Conservation (phyloP, 257 asterid genomes). For the Nicotiana knightiana region DNA sequence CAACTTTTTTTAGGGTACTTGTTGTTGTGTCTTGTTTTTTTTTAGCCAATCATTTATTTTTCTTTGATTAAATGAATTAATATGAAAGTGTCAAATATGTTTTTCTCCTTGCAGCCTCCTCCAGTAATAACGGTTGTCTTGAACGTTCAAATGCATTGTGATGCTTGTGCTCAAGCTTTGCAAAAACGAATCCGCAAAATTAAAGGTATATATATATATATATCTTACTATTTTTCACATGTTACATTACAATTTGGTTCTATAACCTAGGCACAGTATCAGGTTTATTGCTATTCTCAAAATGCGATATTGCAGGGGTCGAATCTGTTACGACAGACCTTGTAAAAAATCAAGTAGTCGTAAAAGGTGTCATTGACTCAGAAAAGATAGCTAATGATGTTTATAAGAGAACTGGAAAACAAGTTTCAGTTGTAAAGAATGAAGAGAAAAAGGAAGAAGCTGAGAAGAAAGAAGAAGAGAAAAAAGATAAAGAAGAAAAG, state of each 20-base stretch:
- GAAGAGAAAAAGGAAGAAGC: conserved; percentile 39
- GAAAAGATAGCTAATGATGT: conserved; percentile 60
- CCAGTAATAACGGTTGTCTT: conserved; percentile 53
- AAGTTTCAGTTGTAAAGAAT: conserved; percentile 52
- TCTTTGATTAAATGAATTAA: neutral
- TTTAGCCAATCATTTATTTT: too few relatives aligned
- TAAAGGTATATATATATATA: conserved; percentile 34
- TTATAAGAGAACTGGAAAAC: conserved; percentile 65
- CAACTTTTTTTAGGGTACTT: too few relatives aligned
- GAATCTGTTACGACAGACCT: conserved; percentile 59
- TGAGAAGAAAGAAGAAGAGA: conserved; percentile 27
- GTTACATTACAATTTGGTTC: too few relatives aligned
- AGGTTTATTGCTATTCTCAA: too few relatives aligned
- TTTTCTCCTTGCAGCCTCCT: conserved; percentile 46
- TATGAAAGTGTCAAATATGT: neutral
- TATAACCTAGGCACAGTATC: too few relatives aligned
- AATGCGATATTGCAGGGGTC: conserved; percentile 39
- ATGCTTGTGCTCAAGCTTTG: conserved; percentile 78
- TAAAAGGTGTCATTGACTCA: conserved; percentile 62
- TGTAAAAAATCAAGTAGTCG: conserved; percentile 41
- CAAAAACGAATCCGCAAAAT: conserved; percentile 60
- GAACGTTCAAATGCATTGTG: conserved; percentile 83
- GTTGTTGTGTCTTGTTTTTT: too few relatives aligned
- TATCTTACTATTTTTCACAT: too few relatives aligned
- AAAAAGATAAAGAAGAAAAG: too few relatives aligned